phyloP scores from a whole-genome alignment of 2,329 filamentous ascomycete species.

The Ascochyta pisi region DNA sequence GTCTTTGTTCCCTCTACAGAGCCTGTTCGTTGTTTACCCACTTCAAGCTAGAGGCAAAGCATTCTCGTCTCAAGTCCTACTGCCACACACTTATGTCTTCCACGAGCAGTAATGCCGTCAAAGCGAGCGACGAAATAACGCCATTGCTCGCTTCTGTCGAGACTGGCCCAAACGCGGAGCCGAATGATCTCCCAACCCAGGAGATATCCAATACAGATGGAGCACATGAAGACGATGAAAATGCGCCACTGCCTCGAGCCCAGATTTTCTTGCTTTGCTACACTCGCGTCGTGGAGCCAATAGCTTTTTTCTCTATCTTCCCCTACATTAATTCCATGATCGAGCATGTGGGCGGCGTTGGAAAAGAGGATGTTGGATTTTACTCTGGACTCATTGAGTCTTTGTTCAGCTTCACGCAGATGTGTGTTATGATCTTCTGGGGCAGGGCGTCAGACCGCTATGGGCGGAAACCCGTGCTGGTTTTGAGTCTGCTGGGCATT shows the following conservation, averaged over 20 bases:
- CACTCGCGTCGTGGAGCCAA: conserved; percentile 74
- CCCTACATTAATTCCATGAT: conserved; percentile 84
- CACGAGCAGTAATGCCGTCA: not conserved
- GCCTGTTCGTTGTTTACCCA: not conserved
- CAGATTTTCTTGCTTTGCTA: conserved; percentile 79
- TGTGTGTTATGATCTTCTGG: conserved; percentile 79
- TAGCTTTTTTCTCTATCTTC: conserved; percentile 85
- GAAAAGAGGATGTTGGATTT: conserved; percentile 75
- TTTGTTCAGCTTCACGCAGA: conserved; percentile 77
- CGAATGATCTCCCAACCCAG: conserved; percentile 12
- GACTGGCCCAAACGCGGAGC: conserved; percentile 23
- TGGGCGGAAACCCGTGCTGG: conserved; percentile 75
- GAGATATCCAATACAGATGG: conserved; percentile 1
- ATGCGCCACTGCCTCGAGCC: conserved; percentile 33
- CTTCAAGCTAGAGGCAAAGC: not conserved
- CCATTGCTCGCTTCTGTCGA: conserved; percentile 35
- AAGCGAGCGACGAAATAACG: conserved; percentile 35
- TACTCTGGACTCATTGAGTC: conserved; percentile 76
- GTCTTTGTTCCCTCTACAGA: not conserved
- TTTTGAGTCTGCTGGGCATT: conserved; percentile 71
- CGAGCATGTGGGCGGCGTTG: conserved; percentile 66
- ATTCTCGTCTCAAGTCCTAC: not conserved
- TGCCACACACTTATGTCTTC: not conserved
- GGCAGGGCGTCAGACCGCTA: conserved; percentile 70
- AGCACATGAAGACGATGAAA: conserved; percentile 26